phyloP scores from a whole-genome alignment of 2,329 filamentous ascomycete species.

The Drechslera avenae region DNA sequence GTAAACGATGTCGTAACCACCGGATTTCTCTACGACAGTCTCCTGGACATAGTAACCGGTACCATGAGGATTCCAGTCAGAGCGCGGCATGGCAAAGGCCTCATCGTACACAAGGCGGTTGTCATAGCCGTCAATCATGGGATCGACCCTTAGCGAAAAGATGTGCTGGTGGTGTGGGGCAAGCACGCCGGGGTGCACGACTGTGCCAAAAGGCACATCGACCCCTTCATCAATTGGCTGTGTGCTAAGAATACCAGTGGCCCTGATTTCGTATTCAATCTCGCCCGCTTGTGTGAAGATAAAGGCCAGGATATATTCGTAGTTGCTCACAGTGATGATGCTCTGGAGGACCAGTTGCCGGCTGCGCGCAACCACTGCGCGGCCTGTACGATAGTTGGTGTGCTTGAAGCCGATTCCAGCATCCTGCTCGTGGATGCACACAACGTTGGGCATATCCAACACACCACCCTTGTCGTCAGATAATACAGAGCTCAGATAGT shows the following conservation, averaged over 20 bases:
- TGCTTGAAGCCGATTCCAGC: slow-evolving; percentile 73
- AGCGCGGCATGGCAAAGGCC: slow-evolving; percentile 64
- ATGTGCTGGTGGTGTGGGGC: slow-evolving; percentile 77
- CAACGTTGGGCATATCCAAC: slow-evolving; percentile 65
- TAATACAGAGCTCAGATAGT: slow-evolving; percentile 66
- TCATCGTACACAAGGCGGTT: slow-evolving; percentile 59
- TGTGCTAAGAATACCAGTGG: slow-evolving; percentile 70
- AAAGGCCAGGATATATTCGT: slow-evolving; percentile 75
- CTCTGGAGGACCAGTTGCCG: slow-evolving; percentile 70
- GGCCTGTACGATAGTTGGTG: slow-evolving; percentile 70
- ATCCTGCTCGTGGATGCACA: slow-evolving; percentile 75
- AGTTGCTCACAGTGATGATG: slow-evolving; percentile 74
- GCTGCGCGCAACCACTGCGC: slow-evolving; percentile 66
- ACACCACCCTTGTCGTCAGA: slow-evolving; percentile 65
- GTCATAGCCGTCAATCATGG: slow-evolving; percentile 53
- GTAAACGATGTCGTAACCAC: slow-evolving; percentile 56
- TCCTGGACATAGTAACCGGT: slow-evolving; percentile 56
- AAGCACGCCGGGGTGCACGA: slow-evolving; percentile 71
- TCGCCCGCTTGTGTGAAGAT: slow-evolving; percentile 74
- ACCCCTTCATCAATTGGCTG: slow-evolving; percentile 69
- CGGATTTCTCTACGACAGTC: slow-evolving; percentile 55
- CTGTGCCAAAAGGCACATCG: slow-evolving; percentile 69
- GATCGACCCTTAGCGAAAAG: slow-evolving; percentile 62
- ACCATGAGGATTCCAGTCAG: slow-evolving; percentile 61
- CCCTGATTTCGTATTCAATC: slow-evolving; percentile 69